Percentiles rank a stretch among this genome's conserved stretches.
These are phyloP conservation scores for Cardamine occulta DNA, from an alignment of 345 rosid species.

Conservation along the genomic window DNA sequence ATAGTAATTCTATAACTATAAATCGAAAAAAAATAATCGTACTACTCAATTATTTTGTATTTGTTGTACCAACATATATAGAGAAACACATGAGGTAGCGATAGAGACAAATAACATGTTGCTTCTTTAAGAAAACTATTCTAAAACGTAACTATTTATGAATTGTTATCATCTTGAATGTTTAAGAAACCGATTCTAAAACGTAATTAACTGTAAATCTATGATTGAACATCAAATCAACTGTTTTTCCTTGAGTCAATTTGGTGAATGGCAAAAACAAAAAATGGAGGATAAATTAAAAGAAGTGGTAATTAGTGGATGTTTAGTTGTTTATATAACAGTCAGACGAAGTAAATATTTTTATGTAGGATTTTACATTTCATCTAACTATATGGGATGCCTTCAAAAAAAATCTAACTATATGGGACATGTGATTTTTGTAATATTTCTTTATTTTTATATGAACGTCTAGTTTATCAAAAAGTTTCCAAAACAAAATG, in stretches of 20 bases:
- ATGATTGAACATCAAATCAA: conserved; percentile 13
- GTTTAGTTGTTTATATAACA: not conserved
- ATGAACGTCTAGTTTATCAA: too few relatives aligned
- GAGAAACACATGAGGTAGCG: conserved; percentile 25
- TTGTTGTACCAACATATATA: conserved; percentile 35
- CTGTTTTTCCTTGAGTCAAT: not conserved
- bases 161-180: conserved; percentile 22
- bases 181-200: conserved; percentile 22
- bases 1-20: conserved; percentile 10
- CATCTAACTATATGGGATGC: too few relatives aligned
- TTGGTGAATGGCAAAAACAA: not conserved
- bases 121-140: conserved; percentile 33
- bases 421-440: too few relatives aligned
- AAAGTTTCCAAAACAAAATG: too few relatives aligned
- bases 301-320: not conserved
- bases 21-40: not conserved
- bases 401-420: too few relatives aligned
- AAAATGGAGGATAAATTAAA: not conserved
- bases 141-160: conserved; percentile 33
- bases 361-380: too few relatives aligned
- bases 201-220: conserved; percentile 21
- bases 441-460: too few relatives aligned
- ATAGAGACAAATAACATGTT: conserved; percentile 44
- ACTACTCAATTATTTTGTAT: conserved; percentile 28
- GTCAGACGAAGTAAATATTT: too few relatives aligned